These are phyloP conservation scores for Rhipidocladum racemiflorum DNA, from an alignment of 176 grass and related monocot genomes.

Conservation along the genomic window DNA sequence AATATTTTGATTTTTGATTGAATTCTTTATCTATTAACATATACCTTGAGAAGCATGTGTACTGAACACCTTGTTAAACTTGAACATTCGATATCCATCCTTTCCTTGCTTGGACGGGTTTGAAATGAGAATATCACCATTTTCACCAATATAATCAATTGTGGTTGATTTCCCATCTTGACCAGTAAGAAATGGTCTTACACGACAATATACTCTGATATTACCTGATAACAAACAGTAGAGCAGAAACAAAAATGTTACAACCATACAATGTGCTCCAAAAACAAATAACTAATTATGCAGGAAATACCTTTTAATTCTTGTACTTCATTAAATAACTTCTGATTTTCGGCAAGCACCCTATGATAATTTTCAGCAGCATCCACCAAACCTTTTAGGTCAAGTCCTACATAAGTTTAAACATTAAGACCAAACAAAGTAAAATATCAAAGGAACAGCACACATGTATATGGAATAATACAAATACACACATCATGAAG, in stretches of 20 bases:
- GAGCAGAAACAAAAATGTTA: slow-evolving; percentile 15
- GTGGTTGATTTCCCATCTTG: slow-evolving; percentile 71
- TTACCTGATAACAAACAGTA: slow-evolving; percentile 61
- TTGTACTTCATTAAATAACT: slow-evolving; percentile 91
- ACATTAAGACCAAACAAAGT: background rate
- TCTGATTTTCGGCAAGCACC: slow-evolving; percentile 90
- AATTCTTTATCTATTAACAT: slow-evolving; percentile 3
- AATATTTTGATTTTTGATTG: background rate
- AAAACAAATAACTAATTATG: background rate
- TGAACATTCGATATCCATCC: slow-evolving; percentile 85
- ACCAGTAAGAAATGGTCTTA: slow-evolving; percentile 91
- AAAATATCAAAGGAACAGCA: background rate
- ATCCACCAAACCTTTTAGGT: slow-evolving; percentile 78
- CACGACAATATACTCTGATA: slow-evolving; percentile 93
- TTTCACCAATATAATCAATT: slow-evolving; percentile 93
- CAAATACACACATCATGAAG: background rate
- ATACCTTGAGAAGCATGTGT: slow-evolving; percentile 86
- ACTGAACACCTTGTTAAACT: slow-evolving; percentile 92
- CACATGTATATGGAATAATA: slow-evolving; percentile 13
- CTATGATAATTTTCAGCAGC: slow-evolving; percentile 89
- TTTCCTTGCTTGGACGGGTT: slow-evolving; percentile 95
- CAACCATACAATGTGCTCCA: background rate
- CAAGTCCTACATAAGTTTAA: slow-evolving; percentile 50
- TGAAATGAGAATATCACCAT: slow-evolving; percentile 77
- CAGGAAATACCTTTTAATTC: slow-evolving; percentile 85